Base-by-base conservation (phyloP, 768 basidiomycete species). In the Russula ochroleuca region DNA sequence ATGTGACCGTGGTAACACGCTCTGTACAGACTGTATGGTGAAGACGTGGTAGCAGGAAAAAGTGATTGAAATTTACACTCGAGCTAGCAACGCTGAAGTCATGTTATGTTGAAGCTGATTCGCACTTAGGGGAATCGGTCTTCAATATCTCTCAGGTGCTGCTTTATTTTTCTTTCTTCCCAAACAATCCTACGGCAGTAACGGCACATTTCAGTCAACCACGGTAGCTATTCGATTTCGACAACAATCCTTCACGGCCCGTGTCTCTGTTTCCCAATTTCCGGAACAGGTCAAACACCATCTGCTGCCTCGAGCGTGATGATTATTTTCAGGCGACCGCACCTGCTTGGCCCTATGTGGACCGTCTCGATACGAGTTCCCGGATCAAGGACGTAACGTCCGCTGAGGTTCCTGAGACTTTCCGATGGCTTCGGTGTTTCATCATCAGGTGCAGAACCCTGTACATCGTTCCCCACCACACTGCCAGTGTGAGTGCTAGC, bases 251-350 rank as follows among this genome's bases (percentile, higher is more conserved):
- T 40, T 25, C 40, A 15, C 11, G 13, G 15, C 40, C 40, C 40
- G 40, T 45, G 21, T n/a, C n/a, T n/a, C 47, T 4, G 17, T 48
- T 48, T 41, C n/a, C 40, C 2, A 0, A 9, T 37, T 15, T n/a
- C n/a, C 14, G n/a, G 5, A 17, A 38, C 37, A 38, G 1, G 6
- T 63, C 50, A 57, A n/a, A 38, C 33, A 6, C 21, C 11, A 17
- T 63, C 62, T 8, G 50, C 35, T 7, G 41, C 48, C n/a, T n/a
- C n/a, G n/a, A n/a, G n/a, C n/a, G n/a, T n/a, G n/a, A n/a, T n/a
- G n/a, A n/a, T n/a, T n/a, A 63, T 31, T 13, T 37, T 63, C 13
- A 57, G 13, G 7, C 57, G 31, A 9, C 62, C 62, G 10, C 35
- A 21, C 11, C 50, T 53, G 19, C 33, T 47, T 1, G 56, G 11